Percentiles rank a stretch among this genome's conserved stretches.
These are phyloP conservation scores for Rubia tinctorum DNA, from an alignment of 305 asterid genomes.

Conservation along the genomic window DNA sequence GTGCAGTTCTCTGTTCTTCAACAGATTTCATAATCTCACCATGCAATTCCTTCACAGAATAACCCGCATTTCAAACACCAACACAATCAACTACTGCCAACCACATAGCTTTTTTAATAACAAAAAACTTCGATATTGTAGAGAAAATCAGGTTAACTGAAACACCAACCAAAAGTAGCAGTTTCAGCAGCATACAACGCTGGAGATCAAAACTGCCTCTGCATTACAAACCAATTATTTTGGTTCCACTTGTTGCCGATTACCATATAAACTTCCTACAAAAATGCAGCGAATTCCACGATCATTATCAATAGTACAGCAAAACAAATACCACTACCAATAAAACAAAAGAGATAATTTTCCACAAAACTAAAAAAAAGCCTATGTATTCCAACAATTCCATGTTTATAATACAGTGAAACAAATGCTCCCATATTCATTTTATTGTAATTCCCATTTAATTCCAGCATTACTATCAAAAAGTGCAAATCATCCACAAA, in stretches of 20 bases:
- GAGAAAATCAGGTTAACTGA: neutral
- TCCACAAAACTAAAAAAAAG: no score
- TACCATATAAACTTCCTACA: conserved; percentile 36
- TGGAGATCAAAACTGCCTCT: conserved; percentile 44
- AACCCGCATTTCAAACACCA: conserved; percentile 48
- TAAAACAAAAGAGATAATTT: no score
- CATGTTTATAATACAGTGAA: no score
- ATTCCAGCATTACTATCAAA: neutral
- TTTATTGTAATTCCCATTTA: neutral
- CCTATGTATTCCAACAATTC: no score
- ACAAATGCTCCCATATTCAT: neutral
- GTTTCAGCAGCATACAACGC: conserved; percentile 34
- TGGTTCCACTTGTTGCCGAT: conserved; percentile 21
- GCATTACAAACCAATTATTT: conserved; percentile 22
- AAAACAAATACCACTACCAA: neutral
- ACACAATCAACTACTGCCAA: neutral
- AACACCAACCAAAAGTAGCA: conserved; percentile 46
- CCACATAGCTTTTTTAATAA: conserved; percentile 9
- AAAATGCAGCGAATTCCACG: neutral
- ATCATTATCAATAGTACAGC: neutral
- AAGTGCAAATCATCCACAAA: no score
- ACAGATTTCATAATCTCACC: conserved; percentile 60
- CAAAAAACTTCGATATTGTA: neutral
- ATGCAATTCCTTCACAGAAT: conserved; percentile 61
- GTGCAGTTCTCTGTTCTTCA: conserved; percentile 59